Percentiles rank a stretch among this genome's conserved stretches.
phyloP scores from a whole-genome alignment of 139 green algal species.

The Coccomyxa sp. region DNA sequence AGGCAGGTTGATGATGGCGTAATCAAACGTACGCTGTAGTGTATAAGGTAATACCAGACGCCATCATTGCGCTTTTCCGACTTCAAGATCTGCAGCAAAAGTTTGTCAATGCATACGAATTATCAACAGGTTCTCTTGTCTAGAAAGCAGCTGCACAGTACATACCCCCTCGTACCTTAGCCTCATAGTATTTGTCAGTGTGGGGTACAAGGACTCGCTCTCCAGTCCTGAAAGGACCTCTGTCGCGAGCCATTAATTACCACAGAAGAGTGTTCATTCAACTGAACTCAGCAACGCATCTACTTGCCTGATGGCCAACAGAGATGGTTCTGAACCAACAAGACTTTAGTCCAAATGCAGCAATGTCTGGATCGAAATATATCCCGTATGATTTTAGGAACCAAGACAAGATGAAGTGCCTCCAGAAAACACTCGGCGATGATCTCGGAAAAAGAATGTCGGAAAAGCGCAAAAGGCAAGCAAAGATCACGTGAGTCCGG shows the following conservation, averaged over 20 bases:
- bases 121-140: not conserved
- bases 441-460: too few species aligned
- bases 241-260: conserved; percentile 4
- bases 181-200: conserved; percentile 70
- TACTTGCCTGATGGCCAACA: not conserved
- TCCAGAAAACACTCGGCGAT: too few species aligned
- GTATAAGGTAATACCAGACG: conserved; percentile 60
- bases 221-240: conserved; percentile 19
- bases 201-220: conserved; percentile 60
- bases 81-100: conserved; percentile 18
- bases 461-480: too few species aligned
- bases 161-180: conserved; percentile 39
- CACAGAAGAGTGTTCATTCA: too few species aligned
- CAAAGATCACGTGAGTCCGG: too few species aligned
- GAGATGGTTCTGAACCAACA: too few species aligned
- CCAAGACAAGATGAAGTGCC: too few species aligned
- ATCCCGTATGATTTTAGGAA: too few species aligned
- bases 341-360: too few species aligned
- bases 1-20: too few species aligned
- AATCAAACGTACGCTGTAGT: conserved; percentile 41
- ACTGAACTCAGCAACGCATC: not conserved
- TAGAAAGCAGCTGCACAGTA: not conserved
- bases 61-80: conserved; percentile 34
- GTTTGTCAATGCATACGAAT: not conserved
- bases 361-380: too few species aligned